Conservation (phyloP, 2,329 filamentous ascomycete species). For the Colletotrichum sidae region DNA sequence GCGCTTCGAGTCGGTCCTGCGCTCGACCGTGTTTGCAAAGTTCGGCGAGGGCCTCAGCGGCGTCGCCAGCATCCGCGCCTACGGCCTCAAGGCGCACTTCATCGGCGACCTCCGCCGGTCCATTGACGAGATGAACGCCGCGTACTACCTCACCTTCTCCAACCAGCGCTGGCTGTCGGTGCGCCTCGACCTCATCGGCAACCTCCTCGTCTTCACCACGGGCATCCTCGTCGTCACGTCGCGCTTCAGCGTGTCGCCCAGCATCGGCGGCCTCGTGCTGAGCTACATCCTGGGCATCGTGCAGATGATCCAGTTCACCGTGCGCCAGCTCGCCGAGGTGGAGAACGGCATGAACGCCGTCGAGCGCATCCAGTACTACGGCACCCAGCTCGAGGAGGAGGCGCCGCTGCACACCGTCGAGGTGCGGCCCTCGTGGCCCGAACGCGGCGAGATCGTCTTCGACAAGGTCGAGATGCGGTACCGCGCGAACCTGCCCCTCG, state of each 20-base stretch:
- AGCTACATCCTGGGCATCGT: constrained; percentile 95
- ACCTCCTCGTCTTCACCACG: constrained; percentile 85
- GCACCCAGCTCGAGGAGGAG: constrained; percentile 87
- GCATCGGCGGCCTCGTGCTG: constrained; percentile 87
- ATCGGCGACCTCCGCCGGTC: constrained; percentile 74
- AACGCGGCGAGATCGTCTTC: constrained; percentile 84
- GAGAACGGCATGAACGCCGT: constrained; percentile 99
- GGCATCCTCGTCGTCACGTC: constrained; percentile 93
- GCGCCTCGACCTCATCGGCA: constrained; percentile 86
- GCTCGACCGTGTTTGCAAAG: constrained; percentile 88
- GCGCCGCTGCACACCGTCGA: constrained; percentile 83
- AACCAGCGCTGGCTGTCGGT: constrained; percentile 95
- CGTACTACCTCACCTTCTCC: constrained; percentile 94
- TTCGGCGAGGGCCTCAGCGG: constrained; percentile 91
- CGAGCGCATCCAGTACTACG: constrained; percentile 92
- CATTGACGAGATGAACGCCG: constrained; percentile 92
- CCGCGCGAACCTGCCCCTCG: constrained; percentile 76
- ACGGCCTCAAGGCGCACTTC: constrained; percentile 84
- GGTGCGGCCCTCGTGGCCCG: constrained; percentile 83
- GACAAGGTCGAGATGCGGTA: constrained; percentile 84
- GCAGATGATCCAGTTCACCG: constrained; percentile 95
- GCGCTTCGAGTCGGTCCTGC: constrained; percentile 89
- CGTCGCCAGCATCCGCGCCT: constrained; percentile 87
- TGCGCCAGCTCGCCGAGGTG: constrained; percentile 92
- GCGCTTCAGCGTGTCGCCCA: constrained; percentile 85